A percentile compares a stretch with the other conserved stretches of the same genome.
Evolutionary conservation across 495 filamentous ascomycete species (phyloP).

Genomic region (Aspergillus leporis): DNA sequence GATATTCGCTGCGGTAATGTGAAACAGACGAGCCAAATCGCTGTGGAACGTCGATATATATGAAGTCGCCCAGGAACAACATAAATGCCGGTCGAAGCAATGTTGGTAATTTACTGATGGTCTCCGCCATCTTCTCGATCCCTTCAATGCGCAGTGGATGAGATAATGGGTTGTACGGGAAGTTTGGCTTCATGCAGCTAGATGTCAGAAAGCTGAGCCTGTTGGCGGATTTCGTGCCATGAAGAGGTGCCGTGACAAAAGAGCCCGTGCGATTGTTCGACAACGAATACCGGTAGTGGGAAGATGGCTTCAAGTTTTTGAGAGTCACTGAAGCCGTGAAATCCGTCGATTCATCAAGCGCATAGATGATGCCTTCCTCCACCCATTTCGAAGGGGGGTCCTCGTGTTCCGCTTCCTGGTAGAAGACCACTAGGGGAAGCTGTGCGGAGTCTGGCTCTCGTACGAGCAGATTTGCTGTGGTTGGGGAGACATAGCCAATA

Average conservation of each 20-base stretch:
- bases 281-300: slow-evolving; percentile 75
- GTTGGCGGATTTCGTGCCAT: slow-evolving; percentile 58
- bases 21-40: slow-evolving; percentile 69
- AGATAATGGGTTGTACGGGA: slow-evolving; percentile 80
- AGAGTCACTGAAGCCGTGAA: slow-evolving; percentile 69
- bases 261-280: slow-evolving; percentile 81
- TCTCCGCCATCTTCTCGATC: slow-evolving; percentile 60
- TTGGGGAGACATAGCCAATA: slow-evolving; percentile 81
- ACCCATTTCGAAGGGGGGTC: slow-evolving; percentile 56
- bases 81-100: slow-evolving; percentile 74
- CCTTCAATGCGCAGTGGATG: slow-evolving; percentile 83
- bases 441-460: slow-evolving; percentile 76
- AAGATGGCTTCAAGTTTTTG: slow-evolving; percentile 55
- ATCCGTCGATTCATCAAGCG: slow-evolving; percentile 74
- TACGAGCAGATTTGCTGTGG: slow-evolving; percentile 76
- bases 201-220: slow-evolving; percentile 86
- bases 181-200: slow-evolving; percentile 85
- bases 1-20: slow-evolving; percentile 86
- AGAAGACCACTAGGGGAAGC: slow-evolving; percentile 71
- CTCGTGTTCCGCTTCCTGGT: slow-evolving; percentile 40
- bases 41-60: slow-evolving; percentile 90
- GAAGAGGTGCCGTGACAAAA: slow-evolving; percentile 70
- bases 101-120: slow-evolving; percentile 59
- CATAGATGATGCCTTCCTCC: slow-evolving; percentile 60
- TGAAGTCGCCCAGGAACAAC: slow-evolving; percentile 98